Evolutionary conservation across 2,329 filamentous ascomycete genomes (phyloP).

Genomic region (Lachnellula cervina): DNA sequence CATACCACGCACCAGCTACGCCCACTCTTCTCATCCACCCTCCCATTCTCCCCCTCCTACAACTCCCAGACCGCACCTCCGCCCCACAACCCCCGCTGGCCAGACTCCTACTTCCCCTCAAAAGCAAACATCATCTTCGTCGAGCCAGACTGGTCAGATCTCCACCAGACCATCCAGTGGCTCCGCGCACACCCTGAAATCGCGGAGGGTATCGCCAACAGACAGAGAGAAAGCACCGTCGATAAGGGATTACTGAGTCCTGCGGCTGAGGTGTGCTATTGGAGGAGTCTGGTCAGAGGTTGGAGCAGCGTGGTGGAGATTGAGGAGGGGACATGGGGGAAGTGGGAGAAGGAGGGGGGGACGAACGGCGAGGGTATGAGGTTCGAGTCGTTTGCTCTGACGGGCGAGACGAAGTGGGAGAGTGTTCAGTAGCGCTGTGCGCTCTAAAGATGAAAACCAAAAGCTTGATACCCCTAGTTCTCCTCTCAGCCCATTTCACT

Average conservation of each 20-base stretch:
- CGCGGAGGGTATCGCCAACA: slow-evolving; percentile 42
- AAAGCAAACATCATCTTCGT: slow-evolving; percentile 49
- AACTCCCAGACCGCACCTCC: background rate
- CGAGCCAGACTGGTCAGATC: slow-evolving; percentile 46
- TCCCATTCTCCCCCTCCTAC: slow-evolving; percentile 18
- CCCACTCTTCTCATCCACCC: slow-evolving; percentile 39
- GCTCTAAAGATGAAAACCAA: no score
- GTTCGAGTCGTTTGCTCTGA: slow-evolving; percentile 27
- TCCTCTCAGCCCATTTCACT: no score
- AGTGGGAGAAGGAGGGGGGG: slow-evolving; percentile 32
- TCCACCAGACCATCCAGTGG: slow-evolving; percentile 43
- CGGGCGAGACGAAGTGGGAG: slow-evolving; percentile 17
- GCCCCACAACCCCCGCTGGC: slow-evolving; percentile 35
- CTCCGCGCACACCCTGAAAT: slow-evolving; percentile 39
- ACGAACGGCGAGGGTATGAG: slow-evolving; percentile 26
- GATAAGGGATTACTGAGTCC: slow-evolving; percentile 43
- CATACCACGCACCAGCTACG: slow-evolving; percentile 44
- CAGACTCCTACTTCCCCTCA: slow-evolving; percentile 28
- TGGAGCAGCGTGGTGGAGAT: slow-evolving; percentile 41
- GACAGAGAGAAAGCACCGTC: slow-evolving; percentile 42
- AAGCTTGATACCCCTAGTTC: no score
- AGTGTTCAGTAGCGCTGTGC: background rate
- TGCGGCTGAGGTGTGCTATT: slow-evolving; percentile 50
- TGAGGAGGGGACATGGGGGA: slow-evolving; percentile 34
- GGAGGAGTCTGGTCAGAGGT: slow-evolving; percentile 44